phyloP scores from a whole-genome alignment of 192 early-diverging fungal genomes.

The Podila horticola region DNA sequence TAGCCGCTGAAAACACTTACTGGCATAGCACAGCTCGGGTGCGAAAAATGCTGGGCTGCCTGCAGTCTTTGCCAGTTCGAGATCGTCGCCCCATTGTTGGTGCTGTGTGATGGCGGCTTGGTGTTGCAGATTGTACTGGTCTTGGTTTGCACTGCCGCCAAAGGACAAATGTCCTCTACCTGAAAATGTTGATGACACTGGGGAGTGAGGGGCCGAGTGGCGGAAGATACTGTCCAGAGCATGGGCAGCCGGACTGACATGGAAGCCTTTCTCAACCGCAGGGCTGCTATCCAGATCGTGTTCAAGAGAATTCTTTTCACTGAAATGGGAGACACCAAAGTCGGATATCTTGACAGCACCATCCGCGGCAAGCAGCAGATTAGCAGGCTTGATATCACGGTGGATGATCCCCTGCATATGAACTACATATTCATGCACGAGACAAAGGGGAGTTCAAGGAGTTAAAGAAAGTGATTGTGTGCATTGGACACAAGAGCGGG shows the following conservation, averaged over 20 bases:
- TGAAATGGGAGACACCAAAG: constrained; percentile 96
- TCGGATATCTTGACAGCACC: constrained; percentile 95
- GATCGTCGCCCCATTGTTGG: constrained; percentile 69
- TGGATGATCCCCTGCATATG: constrained; percentile 97
- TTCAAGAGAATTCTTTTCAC: constrained; percentile 53
- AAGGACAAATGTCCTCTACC: constrained; percentile 1
- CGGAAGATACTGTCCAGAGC: constrained; percentile 39
- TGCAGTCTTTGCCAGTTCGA: constrained; percentile 93
- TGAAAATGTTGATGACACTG: constrained; percentile 14
- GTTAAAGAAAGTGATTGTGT: background rate
- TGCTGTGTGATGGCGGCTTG: constrained; percentile 51
- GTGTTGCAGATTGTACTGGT: constrained; percentile 20
- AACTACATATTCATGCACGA: constrained; percentile 55
- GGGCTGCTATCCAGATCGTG: constrained; percentile 50
- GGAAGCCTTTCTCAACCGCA: constrained; percentile 26
- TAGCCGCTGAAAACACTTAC: constrained; percentile 20
- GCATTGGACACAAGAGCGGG: background rate
- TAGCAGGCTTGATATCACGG: constrained; percentile 98
- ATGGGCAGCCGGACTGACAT: constrained; percentile 21
- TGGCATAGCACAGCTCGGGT: constrained; percentile 91
- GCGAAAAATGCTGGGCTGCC: constrained; percentile 99
- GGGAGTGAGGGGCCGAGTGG: constrained; percentile 43
- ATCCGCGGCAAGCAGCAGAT: constrained; percentile 82
- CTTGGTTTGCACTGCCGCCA: background rate
- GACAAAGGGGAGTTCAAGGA: background rate